Percentiles rank a stretch among this genome's conserved stretches.
These are phyloP conservation scores for Arabidopsis hybrid DNA, from an alignment of 441 rosid species.

Conservation along the genomic window DNA sequence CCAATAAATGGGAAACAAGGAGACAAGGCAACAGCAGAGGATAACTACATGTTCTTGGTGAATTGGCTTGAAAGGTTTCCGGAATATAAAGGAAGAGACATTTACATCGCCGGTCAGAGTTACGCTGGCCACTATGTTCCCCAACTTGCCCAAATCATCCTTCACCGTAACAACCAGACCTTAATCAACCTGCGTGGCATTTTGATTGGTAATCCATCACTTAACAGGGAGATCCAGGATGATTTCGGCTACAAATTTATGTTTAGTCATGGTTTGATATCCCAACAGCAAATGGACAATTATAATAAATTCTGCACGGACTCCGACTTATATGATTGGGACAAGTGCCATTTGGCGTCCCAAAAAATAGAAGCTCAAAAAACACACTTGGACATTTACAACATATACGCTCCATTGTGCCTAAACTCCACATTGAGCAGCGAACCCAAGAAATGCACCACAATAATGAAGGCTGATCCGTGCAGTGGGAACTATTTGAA, in stretches of 20 bases:
- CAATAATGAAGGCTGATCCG: conserved; percentile 56
- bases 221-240: neutral
- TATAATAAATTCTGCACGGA: neutral
- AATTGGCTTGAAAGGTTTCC: conserved; percentile 87
- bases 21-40: conserved; percentile 58
- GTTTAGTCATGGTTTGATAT: conserved; percentile 54
- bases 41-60: conserved; percentile 62
- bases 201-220: conserved; percentile 74
- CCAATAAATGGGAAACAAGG: conserved; percentile 29
- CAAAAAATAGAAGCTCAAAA: neutral
- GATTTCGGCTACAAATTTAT: conserved; percentile 6
- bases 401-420: conserved; percentile 63
- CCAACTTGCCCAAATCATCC: conserved; percentile 73
- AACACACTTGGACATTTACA: conserved; percentile 48
- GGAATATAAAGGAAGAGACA: conserved; percentile 61
- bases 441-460: conserved; percentile 41
- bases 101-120: conserved; percentile 72
- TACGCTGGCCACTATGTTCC: conserved; percentile 92
- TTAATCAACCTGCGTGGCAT: conserved; percentile 78
- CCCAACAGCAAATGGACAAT: conserved; percentile 45
- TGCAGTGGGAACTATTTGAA: conserved; percentile 54
- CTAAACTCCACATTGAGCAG: conserved; percentile 45
- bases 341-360: neutral
- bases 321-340: neutral
- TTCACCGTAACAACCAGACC: conserved; percentile 56